These are phyloP conservation scores for Linnemannia elongata DNA, from an alignment of 192 early-diverging fungal species.

Conservation along the genomic window DNA sequence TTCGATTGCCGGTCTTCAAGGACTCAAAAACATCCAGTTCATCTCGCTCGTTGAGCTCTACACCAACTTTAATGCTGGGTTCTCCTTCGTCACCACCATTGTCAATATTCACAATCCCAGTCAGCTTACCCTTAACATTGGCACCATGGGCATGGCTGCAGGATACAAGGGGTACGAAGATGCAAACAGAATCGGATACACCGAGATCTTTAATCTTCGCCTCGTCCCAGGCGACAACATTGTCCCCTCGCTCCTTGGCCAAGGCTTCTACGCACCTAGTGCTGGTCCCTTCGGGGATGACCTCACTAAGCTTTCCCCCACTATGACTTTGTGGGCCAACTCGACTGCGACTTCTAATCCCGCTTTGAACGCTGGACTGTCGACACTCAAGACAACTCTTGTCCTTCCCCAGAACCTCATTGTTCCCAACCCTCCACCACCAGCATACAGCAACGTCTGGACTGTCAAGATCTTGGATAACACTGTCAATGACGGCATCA, in stretches of 20 bases:
- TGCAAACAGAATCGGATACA: background rate
- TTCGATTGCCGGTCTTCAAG: conserved; percentile 42
- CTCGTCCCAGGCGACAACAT: conserved; percentile 28
- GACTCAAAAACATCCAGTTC: conserved; percentile 21
- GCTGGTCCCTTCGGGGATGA: conserved; percentile 22
- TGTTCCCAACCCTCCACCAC: background rate
- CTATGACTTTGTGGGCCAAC: background rate
- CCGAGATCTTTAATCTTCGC: background rate
- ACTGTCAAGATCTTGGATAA: background rate
- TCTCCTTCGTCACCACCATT: background rate
- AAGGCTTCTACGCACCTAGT: too few species aligned
- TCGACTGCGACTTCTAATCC: background rate
- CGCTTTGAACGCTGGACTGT: conserved; percentile 14
- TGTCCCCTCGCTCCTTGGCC: background rate
- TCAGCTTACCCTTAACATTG: conserved; percentile 39
- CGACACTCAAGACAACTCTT: conserved; percentile 22
- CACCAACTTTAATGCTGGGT: too few species aligned
- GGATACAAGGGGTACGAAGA: background rate
- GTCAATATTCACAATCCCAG: conserved; percentile 46
- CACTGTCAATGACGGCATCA: background rate
- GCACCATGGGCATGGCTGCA: conserved; percentile 10
- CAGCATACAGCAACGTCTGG: background rate
- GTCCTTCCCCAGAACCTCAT: too few species aligned
- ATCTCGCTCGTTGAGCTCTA: background rate
- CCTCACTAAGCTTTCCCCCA: too few species aligned